Conservation (phyloP, 345 rosid genomes). For the Abelmoschus esculentus region DNA sequence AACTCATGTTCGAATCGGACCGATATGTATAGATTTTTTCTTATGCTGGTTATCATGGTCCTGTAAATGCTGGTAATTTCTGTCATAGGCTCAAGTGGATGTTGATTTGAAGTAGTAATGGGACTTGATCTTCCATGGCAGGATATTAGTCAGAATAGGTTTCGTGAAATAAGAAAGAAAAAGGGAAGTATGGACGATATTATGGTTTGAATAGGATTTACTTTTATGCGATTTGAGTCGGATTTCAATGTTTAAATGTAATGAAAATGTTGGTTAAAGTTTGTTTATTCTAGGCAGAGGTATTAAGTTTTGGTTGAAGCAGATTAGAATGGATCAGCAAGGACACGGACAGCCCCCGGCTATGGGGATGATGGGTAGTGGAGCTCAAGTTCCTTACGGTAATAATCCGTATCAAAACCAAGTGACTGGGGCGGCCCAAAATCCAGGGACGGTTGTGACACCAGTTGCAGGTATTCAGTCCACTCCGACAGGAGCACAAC, state of each 20-base stretch:
- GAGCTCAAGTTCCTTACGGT: constrained; percentile 43
- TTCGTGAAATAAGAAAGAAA: not conserved
- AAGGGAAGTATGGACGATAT: too few species aligned
- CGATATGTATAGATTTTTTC: not conserved
- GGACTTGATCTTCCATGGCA: not conserved
- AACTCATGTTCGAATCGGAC: not conserved
- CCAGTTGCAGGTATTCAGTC: constrained; percentile 41
- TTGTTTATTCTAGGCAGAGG: constrained; percentile 10
- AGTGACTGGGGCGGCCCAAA: constrained; percentile 37
- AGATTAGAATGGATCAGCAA: constrained; percentile 66
- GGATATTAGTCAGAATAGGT: too few species aligned
- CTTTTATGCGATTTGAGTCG: too few species aligned
- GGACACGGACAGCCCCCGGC: constrained; percentile 63
- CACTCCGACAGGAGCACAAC: constrained; percentile 40
- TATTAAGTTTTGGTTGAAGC: constrained; percentile 7
- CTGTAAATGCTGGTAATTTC: not conserved
- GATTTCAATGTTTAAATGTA: not conserved
- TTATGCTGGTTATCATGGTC: too few species aligned
- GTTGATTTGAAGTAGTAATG: not conserved
- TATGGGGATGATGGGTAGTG: constrained; percentile 36
- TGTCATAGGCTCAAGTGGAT: not conserved
- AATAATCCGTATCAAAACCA: constrained; percentile 58
- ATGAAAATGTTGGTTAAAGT: not conserved
- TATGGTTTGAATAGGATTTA: too few species aligned
- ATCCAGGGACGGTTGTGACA: constrained; percentile 18